Base-by-base conservation (phyloP, 2,329 filamentous ascomycete genomes). In the Cladosporium halotolerans region DNA sequence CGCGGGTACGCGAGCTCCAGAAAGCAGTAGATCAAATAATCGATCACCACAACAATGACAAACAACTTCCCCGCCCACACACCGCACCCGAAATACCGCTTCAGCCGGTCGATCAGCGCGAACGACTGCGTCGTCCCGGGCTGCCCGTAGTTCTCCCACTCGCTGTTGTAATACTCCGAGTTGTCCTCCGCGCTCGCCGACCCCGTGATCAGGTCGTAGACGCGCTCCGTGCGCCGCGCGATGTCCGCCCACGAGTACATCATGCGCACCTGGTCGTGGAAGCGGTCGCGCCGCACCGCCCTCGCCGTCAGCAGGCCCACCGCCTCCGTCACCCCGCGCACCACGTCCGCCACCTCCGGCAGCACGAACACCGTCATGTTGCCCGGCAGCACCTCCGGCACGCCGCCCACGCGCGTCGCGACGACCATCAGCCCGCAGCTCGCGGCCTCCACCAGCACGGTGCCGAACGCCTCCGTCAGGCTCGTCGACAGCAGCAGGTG, bases 191-290 rank as follows among this genome's bases (percentile, higher is more conserved):
- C 66, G 59, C 82, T 84, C 50, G 95, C 84, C n/a, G 83, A 84
- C 7, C 90, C 91, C 2, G 84, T 89, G 61, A 99, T 95, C 45
- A 93, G 89, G 67, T 95, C 84, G 70, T 99, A 99, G 0, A 99
- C 93, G 31, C 92, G 81, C 72, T 99, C 93, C 0, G 93, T 97
- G 52, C 93, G 86, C 62, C 87, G 81, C 11, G 93, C 93, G 28
- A 99, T 92, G 68, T 99, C 92, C 28, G 88, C 88, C 93, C 93
- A 99, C 1, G 89, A 95, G 73, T 99, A 99, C 93, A 97, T 97
- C 75, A 88, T 88, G 70, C 92, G 90, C 58, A 99, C 93, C 70
- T 97, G 88, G 60, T 96, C 92, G 68, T 99, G 93, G 66, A 99
- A 99, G 40, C 86, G 82, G 68, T 97, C 92, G 1, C 93, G 95